These are phyloP conservation scores for Nakazawaea wickerhamii DNA, from an alignment of 805 yeast species.

Conservation along the genomic window DNA sequence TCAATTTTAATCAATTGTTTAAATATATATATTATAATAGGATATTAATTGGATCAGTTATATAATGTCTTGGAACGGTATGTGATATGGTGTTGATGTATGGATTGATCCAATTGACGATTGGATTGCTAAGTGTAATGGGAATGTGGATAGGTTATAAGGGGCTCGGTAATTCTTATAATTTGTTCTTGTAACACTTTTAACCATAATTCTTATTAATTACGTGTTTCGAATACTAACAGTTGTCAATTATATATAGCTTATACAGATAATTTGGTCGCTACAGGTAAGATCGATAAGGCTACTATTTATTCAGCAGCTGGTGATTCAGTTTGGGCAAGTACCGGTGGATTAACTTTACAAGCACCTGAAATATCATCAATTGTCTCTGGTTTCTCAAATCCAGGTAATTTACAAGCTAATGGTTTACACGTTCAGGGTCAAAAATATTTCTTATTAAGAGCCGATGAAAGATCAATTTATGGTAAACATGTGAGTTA, in stretches of 20 bases:
- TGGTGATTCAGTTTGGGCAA: slow-evolving; percentile 95
- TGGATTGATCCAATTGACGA: too few species aligned
- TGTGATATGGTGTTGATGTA: slow-evolving; percentile 16
- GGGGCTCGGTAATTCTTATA: neutral
- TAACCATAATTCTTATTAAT: neutral
- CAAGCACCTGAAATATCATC: slow-evolving; percentile 65
- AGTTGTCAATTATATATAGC: slow-evolving; percentile 40
- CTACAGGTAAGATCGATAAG: slow-evolving; percentile 83
- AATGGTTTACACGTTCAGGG: slow-evolving; percentile 82
- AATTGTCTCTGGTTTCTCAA: slow-evolving; percentile 74
- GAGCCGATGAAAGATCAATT: slow-evolving; percentile 88
- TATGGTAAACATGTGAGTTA: slow-evolving; percentile 66
- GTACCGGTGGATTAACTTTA: slow-evolving; percentile 60
- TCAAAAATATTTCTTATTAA: slow-evolving; percentile 80
- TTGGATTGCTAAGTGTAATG: too few species aligned
- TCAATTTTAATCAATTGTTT: too few species aligned
- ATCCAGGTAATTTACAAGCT: slow-evolving; percentile 75
- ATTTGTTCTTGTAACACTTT: neutral
- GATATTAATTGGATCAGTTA: too few species aligned
- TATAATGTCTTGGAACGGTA: slow-evolving; percentile 44
- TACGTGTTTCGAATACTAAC: too few species aligned
- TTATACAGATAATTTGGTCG: slow-evolving; percentile 88
- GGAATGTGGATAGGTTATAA: too few species aligned
- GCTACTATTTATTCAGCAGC: slow-evolving; percentile 93
- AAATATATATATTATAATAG: too few species aligned